Conservation (phyloP, 2,329 filamentous ascomycete species). For the Hymenoscyphus fraxineus region DNA sequence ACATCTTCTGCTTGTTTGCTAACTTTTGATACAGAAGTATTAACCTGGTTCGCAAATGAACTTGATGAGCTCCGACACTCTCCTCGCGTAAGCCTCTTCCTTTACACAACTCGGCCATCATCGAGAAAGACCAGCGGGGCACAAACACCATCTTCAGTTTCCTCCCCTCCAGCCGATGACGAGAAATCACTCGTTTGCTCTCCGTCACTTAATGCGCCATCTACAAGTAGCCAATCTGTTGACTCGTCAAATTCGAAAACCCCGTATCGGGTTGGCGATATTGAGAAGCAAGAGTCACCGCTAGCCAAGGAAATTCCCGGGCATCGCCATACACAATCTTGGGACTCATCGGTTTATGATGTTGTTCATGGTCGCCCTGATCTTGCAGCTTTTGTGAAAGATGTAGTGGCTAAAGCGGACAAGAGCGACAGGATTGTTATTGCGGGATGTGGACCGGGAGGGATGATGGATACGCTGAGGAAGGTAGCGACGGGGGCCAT, state of each 20-base stretch:
- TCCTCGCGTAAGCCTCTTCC: slow-evolving; percentile 30
- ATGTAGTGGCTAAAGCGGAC: slow-evolving; percentile 36
- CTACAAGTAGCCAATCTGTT: neutral
- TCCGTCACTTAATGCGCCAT: neutral
- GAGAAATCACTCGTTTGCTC: slow-evolving; percentile 16
- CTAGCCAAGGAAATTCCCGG: neutral
- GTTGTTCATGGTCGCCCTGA: slow-evolving; percentile 40
- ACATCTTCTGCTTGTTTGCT: neutral
- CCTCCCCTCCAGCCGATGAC: slow-evolving; percentile 10
- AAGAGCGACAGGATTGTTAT: slow-evolving; percentile 41
- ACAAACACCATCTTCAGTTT: slow-evolving; percentile 1
- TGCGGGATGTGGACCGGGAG: slow-evolving; percentile 46
- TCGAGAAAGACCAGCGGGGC: slow-evolving; percentile 1
- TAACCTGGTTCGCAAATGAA: slow-evolving; percentile 27
- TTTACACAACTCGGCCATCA: slow-evolving; percentile 30
- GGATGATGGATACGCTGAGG: slow-evolving; percentile 44
- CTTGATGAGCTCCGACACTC: slow-evolving; percentile 31
- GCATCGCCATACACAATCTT: neutral
- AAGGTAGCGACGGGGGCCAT: slow-evolving; percentile 44
- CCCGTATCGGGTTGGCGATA: neutral
- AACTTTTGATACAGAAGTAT: slow-evolving; percentile 14
- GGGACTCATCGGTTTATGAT: slow-evolving; percentile 13
- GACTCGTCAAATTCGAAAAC: neutral
- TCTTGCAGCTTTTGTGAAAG: slow-evolving; percentile 38
- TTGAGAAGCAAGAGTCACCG: slow-evolving; percentile 13